Conservation (phyloP, 225 moss, liverwort and hornwort genomes). For the Sphagnum tenellum region DNA sequence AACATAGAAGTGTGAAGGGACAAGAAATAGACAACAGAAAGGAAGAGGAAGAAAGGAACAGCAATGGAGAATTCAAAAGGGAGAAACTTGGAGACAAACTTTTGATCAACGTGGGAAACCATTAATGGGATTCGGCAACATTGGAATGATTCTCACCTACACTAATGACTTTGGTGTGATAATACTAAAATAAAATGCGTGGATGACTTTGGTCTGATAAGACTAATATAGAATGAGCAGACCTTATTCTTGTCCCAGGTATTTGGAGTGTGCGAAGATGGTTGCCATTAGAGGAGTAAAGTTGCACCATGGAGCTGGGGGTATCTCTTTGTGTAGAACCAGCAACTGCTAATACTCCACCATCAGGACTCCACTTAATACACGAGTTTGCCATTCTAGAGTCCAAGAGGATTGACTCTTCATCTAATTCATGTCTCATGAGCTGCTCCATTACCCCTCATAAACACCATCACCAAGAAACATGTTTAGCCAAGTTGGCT, state of each 20-base stretch:
- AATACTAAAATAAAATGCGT: no score
- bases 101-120: no score
- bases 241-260: slow-evolving; percentile 65
- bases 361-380: slow-evolving; percentile 84
- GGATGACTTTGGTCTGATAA: no score
- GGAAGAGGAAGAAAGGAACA: no score
- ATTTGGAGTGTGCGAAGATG: slow-evolving; percentile 71
- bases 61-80: no score
- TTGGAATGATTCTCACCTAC: no score
- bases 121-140: no score
- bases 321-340: slow-evolving; percentile 32
- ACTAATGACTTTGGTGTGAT: no score
- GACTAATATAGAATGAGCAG: neutral
- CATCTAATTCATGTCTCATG: slow-evolving; percentile 94
- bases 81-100: no score
- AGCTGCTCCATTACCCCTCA: slow-evolving; percentile 23
- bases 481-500: neutral
- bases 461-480: neutral
- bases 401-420: slow-evolving; percentile 70
- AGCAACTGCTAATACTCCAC: slow-evolving; percentile 74
- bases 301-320: slow-evolving; percentile 51
- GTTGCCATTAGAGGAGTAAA: slow-evolving; percentile 65
- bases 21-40: no score
- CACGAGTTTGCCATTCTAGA: slow-evolving; percentile 56
- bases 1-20: no score